These are phyloP conservation scores for bread wheat (Triticum aestivum) DNA, from an alignment of 176 grass and related monocot genomes.

Conservation along the genomic window IWGSC_CS_RefSeq_v2.1 NC_057811.1:446092671-446093170, in stretches of 20 bases:
- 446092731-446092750: neutral
- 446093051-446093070: neutral
- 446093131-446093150: neutral
- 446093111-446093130: neutral
- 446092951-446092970: too few relatives aligned
- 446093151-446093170: neutral
- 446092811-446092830: neutral
- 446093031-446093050: too few relatives aligned
- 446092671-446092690: neutral
- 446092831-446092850: conserved; percentile 10
- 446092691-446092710: neutral
- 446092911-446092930: neutral
- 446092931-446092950: too few relatives aligned
- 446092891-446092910: neutral
- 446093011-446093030: too few relatives aligned
- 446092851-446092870: conserved; percentile 12
- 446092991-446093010: too few relatives aligned
- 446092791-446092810: too few relatives aligned
- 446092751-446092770: conserved; percentile 27
- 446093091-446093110: neutral
- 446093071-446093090: neutral
- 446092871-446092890: neutral
- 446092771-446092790: conserved; percentile 32
- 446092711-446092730: neutral
- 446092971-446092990: too few relatives aligned